Base-by-base conservation (phyloP, 2,329 filamentous ascomycete species). In the Ceratocystis cacaofunesta region DNA sequence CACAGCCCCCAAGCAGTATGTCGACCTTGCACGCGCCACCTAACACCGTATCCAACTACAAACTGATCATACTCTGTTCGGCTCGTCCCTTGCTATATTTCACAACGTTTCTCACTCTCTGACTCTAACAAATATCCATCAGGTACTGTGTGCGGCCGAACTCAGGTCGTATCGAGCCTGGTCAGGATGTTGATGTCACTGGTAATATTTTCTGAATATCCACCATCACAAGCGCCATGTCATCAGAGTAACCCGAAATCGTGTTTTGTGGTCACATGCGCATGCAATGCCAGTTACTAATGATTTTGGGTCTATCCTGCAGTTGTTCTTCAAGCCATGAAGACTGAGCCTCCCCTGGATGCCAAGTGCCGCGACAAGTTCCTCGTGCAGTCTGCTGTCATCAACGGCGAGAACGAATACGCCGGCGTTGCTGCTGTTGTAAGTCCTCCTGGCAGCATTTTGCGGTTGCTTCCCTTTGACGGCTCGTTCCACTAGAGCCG, bases 111-210 rank as follows among this genome's bases (percentile, higher is more conserved):
- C 25, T n/a, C 52, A 6, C 25, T n/a, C 52, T n/a, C 28, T n/a
- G 3, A 32, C 22, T 46, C 43, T 63, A 50, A 61, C 52, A 50
- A 60, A 41, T 55, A 12, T 68, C 66, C 61, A 69, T 48, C 72
- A 96, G 92, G 81, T 99, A 99, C 79, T 97, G 94, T 76, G 92
- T 97, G 67, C 87, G 94, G 72, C 92, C 94, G 66, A 97, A 99
- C 80, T 96, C 92, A 63, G 94, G 94, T 72, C 89, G 92, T 75
- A 94, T 99, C 75, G 92, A 96, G 74, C 86, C 92, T 48, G 90
- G 91, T 71, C 84, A 88, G 75, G 83, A 89, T 75, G 92, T 99
- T 70, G 91, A 96, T 76, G 92, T 99, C 69, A 87, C 92, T 75
- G 92, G 92, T 96, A 80, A 71, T 82, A 72, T 44, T 64, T 62